These are phyloP conservation scores for Delonix regia DNA, from an alignment of 306 rosid genomes.

Conservation along the genomic window DNA sequence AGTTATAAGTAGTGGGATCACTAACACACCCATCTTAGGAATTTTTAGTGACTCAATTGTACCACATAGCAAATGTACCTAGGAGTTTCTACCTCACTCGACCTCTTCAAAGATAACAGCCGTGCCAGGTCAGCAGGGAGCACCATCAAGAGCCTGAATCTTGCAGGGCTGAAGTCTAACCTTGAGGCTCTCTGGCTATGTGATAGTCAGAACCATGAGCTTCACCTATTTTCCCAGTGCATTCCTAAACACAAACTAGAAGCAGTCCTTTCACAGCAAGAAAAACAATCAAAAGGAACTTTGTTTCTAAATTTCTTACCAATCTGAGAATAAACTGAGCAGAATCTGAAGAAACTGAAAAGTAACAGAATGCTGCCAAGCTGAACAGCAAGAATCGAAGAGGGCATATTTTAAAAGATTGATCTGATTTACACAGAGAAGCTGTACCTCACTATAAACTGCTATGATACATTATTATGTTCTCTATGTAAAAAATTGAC, in stretches of 20 bases:
- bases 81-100: too few relatives aligned
- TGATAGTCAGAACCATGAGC: too few relatives aligned
- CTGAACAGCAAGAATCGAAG: background rate
- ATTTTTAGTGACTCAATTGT: too few relatives aligned
- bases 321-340: background rate
- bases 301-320: background rate
- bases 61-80: too few relatives aligned
- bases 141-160: too few relatives aligned
- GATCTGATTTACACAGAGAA: constrained; percentile 14
- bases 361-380: background rate
- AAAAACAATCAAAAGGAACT: background rate
- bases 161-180: too few relatives aligned
- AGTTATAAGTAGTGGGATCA: too few relatives aligned
- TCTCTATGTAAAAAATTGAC: constrained; percentile 17
- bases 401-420: background rate
- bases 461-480: background rate
- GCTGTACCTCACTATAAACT: constrained; percentile 24
- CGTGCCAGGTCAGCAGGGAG: too few relatives aligned
- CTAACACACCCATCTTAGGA: too few relatives aligned
- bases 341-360: background rate
- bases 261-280: constrained; percentile 1
- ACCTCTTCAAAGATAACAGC: too few relatives aligned
- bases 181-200: too few relatives aligned
- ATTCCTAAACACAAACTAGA: background rate
- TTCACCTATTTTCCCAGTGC: too few relatives aligned